Evolutionary conservation across 139 green algal species (phyloP), one percentile per base, ranked within the genome.

Genomic region (Picochlorum sp.): DNA sequence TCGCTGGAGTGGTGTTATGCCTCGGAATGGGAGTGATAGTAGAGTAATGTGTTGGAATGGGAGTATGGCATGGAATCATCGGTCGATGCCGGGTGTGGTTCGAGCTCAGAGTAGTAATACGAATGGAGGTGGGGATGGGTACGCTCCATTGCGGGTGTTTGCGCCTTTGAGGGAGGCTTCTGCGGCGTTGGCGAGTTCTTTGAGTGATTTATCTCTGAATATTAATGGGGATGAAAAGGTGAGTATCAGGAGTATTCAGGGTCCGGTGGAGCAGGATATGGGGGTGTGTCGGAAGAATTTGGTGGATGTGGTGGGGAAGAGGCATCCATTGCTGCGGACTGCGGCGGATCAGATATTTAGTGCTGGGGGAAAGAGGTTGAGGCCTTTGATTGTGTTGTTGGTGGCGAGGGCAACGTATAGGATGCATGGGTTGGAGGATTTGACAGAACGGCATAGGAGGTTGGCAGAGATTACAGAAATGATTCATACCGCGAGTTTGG

Each of bases 401-500:
- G 85, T 96, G 3, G 82, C 91, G 1, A 69, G 85, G 13, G 90
- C 87, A 6, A 97, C 91, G 1, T 74, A 74, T 14, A 51, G 84
- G 34, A 58, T 87, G 18, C 76, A 61, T 45, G 77, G 74, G 18
- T 47, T 89, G 5, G 84, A 72, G 84, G 88, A 96, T 57, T 82
- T 99, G 18, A 93, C 73, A 3, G 81, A 89, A 8, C 72, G 84
- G 64, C 94, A 99, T 46, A 78, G 85, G 45, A 62, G 90, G 21
- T 78, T 99, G 21, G 94, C 94, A 16, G 89, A 97, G 64, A 98
- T 99, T 45, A 96, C 82, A 0, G 94, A 99, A 70, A 99, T 99
- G 94, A 97, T 99, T 69, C 94, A 99, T 84, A 98, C 92, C 4
- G 94, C 94, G 38, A 90, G 76, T 68, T 71, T 99, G 37, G 92